A percentile compares a stretch with the other conserved stretches of the same genome.
Conservation (phyloP, 1,284 basidiomycete species). For the Ceratobasidium sp. region DNA sequence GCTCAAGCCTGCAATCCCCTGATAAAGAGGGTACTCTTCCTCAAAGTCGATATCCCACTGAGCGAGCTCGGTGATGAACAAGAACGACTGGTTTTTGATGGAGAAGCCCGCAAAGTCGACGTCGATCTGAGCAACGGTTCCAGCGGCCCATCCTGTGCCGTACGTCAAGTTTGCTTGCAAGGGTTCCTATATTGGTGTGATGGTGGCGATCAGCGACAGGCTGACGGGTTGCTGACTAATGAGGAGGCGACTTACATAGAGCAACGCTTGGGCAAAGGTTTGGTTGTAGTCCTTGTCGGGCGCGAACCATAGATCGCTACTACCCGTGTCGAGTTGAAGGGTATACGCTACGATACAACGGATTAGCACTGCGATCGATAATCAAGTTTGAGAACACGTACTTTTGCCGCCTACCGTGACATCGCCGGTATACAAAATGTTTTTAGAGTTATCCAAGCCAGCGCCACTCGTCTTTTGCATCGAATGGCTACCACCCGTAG, state of each 20-base stretch:
- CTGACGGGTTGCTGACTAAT: no score
- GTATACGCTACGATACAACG: conserved; percentile 6
- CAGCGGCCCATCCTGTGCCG: conserved; percentile 27
- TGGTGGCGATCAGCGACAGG: neutral
- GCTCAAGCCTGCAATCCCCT: conserved; percentile 33
- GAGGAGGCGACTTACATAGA: conserved; percentile 1
- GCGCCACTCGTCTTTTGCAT: neutral
- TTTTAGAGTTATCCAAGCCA: neutral
- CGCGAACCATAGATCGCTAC: conserved; percentile 39
- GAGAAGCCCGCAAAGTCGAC: conserved; percentile 31
- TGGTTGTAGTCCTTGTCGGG: neutral
- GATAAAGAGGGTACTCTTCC: conserved; percentile 8
- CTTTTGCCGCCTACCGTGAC: neutral
- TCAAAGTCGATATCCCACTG: neutral
- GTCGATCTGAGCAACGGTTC: conserved; percentile 23
- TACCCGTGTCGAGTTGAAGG: conserved; percentile 32
- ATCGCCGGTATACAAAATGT: conserved; percentile 21
- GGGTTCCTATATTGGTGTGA: neutral
- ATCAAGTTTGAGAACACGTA: neutral
- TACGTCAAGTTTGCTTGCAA: conserved; percentile 19
- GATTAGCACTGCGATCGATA: neutral
- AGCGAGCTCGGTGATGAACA: conserved; percentile 6
- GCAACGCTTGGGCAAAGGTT: conserved; percentile 4
- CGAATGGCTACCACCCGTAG: conserved; percentile 5
- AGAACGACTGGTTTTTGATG: conserved; percentile 36